Evolutionary conservation across 2,329 filamentous ascomycete species (phyloP), one percentile per base, ranked within the genome.

Genomic region (Fusarium metavorans): DNA sequence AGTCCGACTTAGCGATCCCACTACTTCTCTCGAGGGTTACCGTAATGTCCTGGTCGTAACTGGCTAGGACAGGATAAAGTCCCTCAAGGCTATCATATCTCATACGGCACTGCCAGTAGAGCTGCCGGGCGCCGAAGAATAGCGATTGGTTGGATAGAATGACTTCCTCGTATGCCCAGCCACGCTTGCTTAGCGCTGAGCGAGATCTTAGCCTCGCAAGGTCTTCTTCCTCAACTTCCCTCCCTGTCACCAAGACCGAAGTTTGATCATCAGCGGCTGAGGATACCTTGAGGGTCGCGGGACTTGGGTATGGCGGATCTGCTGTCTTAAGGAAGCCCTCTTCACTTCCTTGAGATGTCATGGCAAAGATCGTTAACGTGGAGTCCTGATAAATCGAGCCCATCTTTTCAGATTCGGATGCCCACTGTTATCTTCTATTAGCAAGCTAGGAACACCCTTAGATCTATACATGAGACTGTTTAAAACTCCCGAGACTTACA

Each of bases 181-280:
- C 35, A 5, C 35, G 35, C 7, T 2, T 39, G 35, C 35, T 39
- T 2, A 39, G 4, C 7, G 35, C 7, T n/a, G 35, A 18, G 35
- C 1, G 0, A 18, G 1, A 18, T 7, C 35, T 37, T 8, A 37
- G 35, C 35, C 0, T 37, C 35, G 0, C 1, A 4, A 16, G 1
- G 14, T 37, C 9, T 39, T 39, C 35, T n/a, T 39, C 35, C 35
- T 9, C 1, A 2, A n/a, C 3, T 8, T 39, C 35, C 35, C 35
- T 39, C 16, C 35, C 35, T 39, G 35, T 0, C 35, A 39, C 35
- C 5, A 39, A 18, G 18, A 39, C 35, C 1, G 35, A 39, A 10
- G 35, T 39, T 1, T 39, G 35, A n/a, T n/a, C 2, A 5, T n/a
- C 18, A 2, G 16, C 0, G 35, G 35, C 7, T 1, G 9, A 8